Evolutionary conservation across 1,284 basidiomycete species (phyloP).

Genomic region (Cerrena zonata): DNA sequence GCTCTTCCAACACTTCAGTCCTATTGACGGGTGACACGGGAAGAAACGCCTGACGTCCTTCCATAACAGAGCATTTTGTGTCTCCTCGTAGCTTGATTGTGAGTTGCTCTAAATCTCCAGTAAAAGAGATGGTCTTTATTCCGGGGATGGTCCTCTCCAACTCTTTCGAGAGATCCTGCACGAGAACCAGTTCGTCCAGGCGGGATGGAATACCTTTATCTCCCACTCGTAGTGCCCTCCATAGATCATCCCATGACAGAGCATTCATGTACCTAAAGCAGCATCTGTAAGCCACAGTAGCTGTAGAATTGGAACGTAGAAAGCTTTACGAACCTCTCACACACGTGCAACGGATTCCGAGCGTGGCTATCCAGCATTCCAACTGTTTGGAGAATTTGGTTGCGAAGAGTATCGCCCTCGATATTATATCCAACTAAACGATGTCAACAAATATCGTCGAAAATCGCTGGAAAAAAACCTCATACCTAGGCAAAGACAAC

Average conservation of each 20-base stretch:
- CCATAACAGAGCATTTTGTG: neutral
- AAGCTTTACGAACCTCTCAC: no score
- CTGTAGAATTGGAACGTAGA: neutral
- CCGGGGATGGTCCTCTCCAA: neutral
- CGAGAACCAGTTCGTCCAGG: neutral
- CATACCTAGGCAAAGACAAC: no score
- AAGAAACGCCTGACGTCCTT: neutral
- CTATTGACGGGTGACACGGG: no score
- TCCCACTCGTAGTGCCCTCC: neutral
- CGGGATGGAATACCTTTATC: neutral
- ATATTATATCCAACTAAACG: conserved; percentile 7
- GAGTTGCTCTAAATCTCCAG: neutral
- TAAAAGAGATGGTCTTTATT: neutral
- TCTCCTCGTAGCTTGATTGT: neutral
- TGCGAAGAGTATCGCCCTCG: neutral
- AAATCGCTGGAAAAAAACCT: neutral
- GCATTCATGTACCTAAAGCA: neutral
- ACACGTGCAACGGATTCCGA: no score
- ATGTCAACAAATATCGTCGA: neutral
- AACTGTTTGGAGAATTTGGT: neutral
- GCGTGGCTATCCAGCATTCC: neutral
- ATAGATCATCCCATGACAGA: neutral
- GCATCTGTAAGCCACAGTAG: neutral
- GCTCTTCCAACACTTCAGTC: neutral
- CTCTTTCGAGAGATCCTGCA: neutral